A percentile compares a stretch with the other conserved stretches of the same genome.
phyloP scores from a whole-genome alignment of 1,284 basidiomycete genomes.

The Xerocomus minutiporus region DNA sequence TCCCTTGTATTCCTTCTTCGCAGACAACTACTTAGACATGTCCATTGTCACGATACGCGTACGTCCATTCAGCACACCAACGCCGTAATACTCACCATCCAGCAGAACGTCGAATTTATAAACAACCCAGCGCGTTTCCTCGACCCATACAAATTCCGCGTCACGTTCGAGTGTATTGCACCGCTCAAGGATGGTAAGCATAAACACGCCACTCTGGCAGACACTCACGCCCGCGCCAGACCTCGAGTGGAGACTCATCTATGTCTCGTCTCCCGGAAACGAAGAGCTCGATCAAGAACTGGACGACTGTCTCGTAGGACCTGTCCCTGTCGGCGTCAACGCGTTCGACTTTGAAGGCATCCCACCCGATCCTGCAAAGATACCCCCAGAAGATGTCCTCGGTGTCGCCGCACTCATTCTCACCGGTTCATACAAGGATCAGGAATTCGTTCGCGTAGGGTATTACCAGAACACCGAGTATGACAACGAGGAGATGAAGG shows the following conservation, averaged over 20 bases:
- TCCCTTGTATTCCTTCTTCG: not conserved
- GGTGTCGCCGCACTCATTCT: slow-evolving; percentile 90
- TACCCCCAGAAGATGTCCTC: slow-evolving; percentile 79
- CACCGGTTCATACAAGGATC: slow-evolving; percentile 86
- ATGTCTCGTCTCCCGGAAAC: slow-evolving; percentile 91
- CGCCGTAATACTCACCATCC: not conserved
- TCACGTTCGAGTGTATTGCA: slow-evolving; percentile 97
- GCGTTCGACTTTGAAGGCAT: slow-evolving; percentile 93
- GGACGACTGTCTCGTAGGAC: slow-evolving; percentile 94
- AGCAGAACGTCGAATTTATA: slow-evolving; percentile 78
- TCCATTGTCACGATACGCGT: slow-evolving; percentile 71
- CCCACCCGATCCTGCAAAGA: slow-evolving; percentile 66
- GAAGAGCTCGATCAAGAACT: slow-evolving; percentile 94
- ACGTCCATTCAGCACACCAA: not conserved
- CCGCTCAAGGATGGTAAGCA: slow-evolving; percentile 80
- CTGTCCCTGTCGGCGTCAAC: slow-evolving; percentile 92
- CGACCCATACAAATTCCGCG: slow-evolving; percentile 90
- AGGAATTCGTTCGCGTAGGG: slow-evolving; percentile 97
- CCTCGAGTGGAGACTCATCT: slow-evolving; percentile 96
- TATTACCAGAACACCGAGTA: slow-evolving; percentile 99
- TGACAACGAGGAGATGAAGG: slow-evolving; percentile 87
- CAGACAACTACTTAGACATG: slow-evolving; percentile 32
- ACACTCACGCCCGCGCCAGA: slow-evolving; percentile 46
- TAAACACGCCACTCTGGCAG: slow-evolving; percentile 31
- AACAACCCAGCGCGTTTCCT: slow-evolving; percentile 92